Conservation (phyloP, 257 asterid genomes). For the Haberlea rhodopensis region DNA sequence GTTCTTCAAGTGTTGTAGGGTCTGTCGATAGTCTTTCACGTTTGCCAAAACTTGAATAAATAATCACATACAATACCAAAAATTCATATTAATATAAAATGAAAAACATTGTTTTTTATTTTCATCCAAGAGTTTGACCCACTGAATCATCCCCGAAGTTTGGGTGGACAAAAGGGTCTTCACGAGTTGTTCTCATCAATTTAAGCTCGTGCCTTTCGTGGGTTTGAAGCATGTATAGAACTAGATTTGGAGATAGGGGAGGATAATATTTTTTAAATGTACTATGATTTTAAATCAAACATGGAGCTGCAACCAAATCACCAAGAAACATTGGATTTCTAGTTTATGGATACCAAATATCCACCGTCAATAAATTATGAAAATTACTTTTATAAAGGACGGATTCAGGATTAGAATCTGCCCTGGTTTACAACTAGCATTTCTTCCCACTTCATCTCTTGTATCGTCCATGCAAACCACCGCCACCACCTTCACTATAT, state of each 20-base stretch:
- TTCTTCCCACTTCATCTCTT: too few relatives aligned
- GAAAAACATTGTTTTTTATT: constrained; percentile 1
- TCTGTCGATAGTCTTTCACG: background rate
- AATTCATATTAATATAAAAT: background rate
- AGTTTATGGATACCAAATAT: background rate
- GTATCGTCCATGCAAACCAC: too few relatives aligned
- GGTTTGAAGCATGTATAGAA: constrained; percentile 21
- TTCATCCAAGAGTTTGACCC: constrained; percentile 20
- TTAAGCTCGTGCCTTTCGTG: too few relatives aligned
- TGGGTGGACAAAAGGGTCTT: constrained; percentile 22
- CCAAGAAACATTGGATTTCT: constrained; percentile 15
- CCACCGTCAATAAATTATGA: too few relatives aligned
- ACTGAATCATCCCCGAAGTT: constrained; percentile 10
- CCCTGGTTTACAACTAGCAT: too few relatives aligned
- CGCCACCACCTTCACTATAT: too few relatives aligned
- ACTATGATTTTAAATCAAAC: constrained; percentile 27
- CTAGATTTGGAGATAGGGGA: constrained; percentile 34
- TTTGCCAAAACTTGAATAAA: too few relatives aligned
- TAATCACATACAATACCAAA: background rate
- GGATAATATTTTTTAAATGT: constrained; percentile 17
- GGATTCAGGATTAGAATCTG: too few relatives aligned
- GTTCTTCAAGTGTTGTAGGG: constrained; percentile 9
- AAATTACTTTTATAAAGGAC: too few relatives aligned
- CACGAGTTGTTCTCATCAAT: constrained; percentile 13
- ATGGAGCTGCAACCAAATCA: constrained; percentile 25